Evolutionary conservation across 441 rosid species (phyloP).

Genomic region (Adansonia madagascariensis): DNA sequence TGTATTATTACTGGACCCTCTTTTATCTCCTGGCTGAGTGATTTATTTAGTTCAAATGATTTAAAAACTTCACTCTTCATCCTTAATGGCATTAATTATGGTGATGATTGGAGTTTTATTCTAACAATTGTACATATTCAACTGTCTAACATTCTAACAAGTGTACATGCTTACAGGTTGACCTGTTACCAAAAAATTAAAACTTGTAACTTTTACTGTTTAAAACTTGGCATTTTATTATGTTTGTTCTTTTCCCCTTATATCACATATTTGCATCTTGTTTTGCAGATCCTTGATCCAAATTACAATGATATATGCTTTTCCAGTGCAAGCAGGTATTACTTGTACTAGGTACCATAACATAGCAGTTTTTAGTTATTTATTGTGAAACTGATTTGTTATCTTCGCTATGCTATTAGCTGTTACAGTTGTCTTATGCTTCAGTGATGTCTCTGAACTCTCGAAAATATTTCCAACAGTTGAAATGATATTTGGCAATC

Average conservation of each 20-base stretch:
- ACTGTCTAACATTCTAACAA: not conserved
- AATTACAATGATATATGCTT: slow-evolving; percentile 83
- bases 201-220: not conserved
- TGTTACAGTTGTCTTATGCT: slow-evolving; percentile 27
- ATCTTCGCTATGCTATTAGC: slow-evolving; percentile 26
- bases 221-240: not conserved
- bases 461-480: slow-evolving; percentile 65
- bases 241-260: slow-evolving; percentile 10
- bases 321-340: slow-evolving; percentile 68
- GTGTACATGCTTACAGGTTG: not conserved
- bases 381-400: not conserved
- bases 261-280: slow-evolving; percentile 6
- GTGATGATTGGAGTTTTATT: slow-evolving; percentile 10
- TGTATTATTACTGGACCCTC: slow-evolving; percentile 9
- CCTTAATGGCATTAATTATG: not conserved
- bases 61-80: not conserved
- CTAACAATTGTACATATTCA: not conserved
- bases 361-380: not conserved
- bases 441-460: slow-evolving; percentile 60
- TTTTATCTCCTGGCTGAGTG: not conserved
- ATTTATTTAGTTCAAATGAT: not conserved
- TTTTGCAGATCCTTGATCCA: slow-evolving; percentile 78
- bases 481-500: slow-evolving; percentile 70
- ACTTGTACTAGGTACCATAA: slow-evolving; percentile 10
- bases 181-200: not conserved